Evolutionary conservation across 2,329 filamentous ascomycete genomes (phyloP).

Genomic region (Metarhizium rileyi): DNA sequence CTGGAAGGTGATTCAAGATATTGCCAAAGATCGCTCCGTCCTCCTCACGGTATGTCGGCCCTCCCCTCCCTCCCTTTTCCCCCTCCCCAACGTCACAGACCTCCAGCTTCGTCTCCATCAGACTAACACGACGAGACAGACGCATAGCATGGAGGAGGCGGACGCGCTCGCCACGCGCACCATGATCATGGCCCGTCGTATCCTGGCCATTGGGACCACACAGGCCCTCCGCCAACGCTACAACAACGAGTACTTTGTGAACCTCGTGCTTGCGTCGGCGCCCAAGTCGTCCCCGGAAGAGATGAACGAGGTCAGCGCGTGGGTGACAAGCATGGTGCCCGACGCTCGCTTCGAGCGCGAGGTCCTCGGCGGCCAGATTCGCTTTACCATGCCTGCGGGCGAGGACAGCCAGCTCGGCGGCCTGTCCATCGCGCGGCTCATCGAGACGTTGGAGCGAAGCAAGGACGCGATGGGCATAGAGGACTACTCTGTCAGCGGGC

Average conservation of each 20-base stretch:
- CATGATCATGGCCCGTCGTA: constrained; percentile 75
- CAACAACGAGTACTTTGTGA: constrained; percentile 71
- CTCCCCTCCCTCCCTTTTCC: not conserved
- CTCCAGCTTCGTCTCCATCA: not conserved
- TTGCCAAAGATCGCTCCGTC: constrained; percentile 63
- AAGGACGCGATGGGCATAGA: constrained; percentile 62
- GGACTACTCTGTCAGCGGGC: constrained; percentile 80
- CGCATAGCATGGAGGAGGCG: constrained; percentile 92
- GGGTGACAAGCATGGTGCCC: constrained; percentile 53
- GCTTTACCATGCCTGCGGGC: constrained; percentile 42
- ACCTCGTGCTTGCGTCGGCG: constrained; percentile 66
- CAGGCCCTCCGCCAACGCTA: constrained; percentile 63
- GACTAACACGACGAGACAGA: constrained; percentile 28
- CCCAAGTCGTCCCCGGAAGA: constrained; percentile 62
- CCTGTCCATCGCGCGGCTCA: constrained; percentile 56
- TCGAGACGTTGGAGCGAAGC: constrained; percentile 62
- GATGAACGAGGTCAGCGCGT: constrained; percentile 54
- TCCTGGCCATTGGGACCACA: constrained; percentile 76
- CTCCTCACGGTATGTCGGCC: constrained; percentile 48
- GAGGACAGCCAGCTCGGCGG: constrained; percentile 14
- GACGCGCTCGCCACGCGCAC: constrained; percentile 76
- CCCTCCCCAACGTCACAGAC: not conserved
- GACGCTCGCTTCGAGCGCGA: constrained; percentile 60
- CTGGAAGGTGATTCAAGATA: constrained; percentile 68
- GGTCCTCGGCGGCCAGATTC: constrained; percentile 74